A percentile compares a stretch with the other conserved stretches of the same genome.
These are phyloP conservation scores for Boechera divaricarpa DNA, from an alignment of 345 rosid species.

Conservation along the genomic window DNA sequence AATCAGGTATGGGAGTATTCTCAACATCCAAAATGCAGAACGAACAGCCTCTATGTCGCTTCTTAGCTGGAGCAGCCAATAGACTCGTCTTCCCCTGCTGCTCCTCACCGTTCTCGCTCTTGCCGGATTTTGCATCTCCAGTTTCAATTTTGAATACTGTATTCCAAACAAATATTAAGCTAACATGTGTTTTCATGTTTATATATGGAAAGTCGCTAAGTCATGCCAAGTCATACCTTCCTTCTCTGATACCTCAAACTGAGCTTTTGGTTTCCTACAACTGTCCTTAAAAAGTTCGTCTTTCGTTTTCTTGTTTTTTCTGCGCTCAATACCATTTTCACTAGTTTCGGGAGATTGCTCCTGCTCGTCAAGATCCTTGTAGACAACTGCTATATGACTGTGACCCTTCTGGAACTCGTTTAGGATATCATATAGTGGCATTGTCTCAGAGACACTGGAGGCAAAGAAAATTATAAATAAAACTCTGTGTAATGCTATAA, in stretches of 20 bases:
- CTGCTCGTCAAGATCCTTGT: conserved; percentile 62
- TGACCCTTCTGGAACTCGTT: conserved; percentile 98
- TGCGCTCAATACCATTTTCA: conserved; percentile 46
- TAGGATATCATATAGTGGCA: conserved; percentile 91
- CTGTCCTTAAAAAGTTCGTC: conserved; percentile 57
- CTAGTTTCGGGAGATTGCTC: conserved; percentile 48
- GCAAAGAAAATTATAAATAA: background rate
- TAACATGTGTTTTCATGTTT: conserved; percentile 9
- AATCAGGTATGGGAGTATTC: conserved; percentile 71
- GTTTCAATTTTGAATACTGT: conserved; percentile 48
- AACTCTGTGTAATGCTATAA: background rate
- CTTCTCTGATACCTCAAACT: conserved; percentile 45
- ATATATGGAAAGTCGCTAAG: background rate
- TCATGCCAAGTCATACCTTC: conserved; percentile 52
- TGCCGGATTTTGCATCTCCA: conserved; percentile 44
- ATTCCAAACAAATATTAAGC: conserved; percentile 14
- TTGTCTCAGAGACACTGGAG: conserved; percentile 76
- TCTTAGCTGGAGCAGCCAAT: conserved; percentile 70
- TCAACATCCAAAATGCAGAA: conserved; percentile 87
- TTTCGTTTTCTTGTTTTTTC: conserved; percentile 42
- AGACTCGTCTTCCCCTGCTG: conserved; percentile 56
- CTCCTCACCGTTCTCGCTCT: conserved; percentile 54
- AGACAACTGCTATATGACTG: conserved; percentile 95
- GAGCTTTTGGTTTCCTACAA: conserved; percentile 59
- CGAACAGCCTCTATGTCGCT: conserved; percentile 88